A percentile compares a stretch with the other conserved stretches of the same genome.
Conservation (phyloP, 768 basidiomycete species). For the Paxillus rubicundulus region DNA sequence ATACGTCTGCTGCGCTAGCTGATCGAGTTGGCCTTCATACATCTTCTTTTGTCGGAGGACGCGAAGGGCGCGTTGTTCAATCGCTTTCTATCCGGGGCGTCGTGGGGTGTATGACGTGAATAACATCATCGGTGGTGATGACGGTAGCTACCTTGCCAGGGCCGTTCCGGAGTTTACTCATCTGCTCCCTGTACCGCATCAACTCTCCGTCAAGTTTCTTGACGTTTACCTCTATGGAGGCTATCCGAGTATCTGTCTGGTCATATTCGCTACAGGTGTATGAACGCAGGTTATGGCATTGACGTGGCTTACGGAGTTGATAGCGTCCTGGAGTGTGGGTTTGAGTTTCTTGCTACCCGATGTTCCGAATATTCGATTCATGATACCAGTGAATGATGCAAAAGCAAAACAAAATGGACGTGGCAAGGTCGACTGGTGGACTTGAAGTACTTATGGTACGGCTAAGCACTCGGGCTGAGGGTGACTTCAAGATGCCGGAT, state of each 20-base stretch:
- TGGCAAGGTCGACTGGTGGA: background rate
- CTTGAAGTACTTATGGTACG: background rate
- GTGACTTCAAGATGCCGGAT: no score
- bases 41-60: constrained; percentile 93
- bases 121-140: background rate
- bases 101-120: background rate
- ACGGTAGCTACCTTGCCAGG: constrained; percentile 79
- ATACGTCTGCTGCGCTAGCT: constrained; percentile 92
- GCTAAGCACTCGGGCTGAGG: no score
- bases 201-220: constrained; percentile 96
- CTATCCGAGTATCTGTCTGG: constrained; percentile 85
- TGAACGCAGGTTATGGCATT: background rate
- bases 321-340: constrained; percentile 88
- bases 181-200: constrained; percentile 89
- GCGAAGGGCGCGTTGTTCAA: constrained; percentile 91
- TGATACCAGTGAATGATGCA: constrained; percentile 25
- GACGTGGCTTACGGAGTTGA: constrained; percentile 62
- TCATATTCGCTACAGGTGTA: background rate
- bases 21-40: constrained; percentile 90
- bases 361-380: constrained; percentile 86
- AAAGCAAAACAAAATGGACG: background rate
- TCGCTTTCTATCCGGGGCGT: constrained; percentile 59
- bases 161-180: constrained; percentile 89
- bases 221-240: constrained; percentile 92
- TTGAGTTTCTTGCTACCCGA: constrained; percentile 80